Conservation (phyloP, 2,329 filamentous ascomycete species). For the Plenodomus tracheiphilus region DNA sequence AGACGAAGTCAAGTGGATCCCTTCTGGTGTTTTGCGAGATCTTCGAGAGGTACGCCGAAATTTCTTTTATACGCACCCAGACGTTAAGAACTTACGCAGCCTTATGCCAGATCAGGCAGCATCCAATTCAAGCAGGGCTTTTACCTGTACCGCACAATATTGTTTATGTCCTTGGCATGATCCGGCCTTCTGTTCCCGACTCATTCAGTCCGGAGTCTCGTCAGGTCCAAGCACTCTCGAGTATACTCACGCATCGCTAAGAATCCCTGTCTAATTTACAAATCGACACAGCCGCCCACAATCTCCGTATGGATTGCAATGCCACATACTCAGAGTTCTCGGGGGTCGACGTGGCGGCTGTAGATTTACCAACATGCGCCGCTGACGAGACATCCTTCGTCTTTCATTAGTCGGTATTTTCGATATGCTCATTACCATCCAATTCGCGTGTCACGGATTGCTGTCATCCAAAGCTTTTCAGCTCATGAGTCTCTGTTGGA, state of each 20-base stretch:
- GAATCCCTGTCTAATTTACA: conserved; percentile 41
- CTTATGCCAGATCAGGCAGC: conserved; percentile 38
- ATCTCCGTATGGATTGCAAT: conserved; percentile 29
- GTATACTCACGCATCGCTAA: conserved; percentile 40
- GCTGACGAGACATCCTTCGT: conserved; percentile 13
- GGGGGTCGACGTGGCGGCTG: conserved; percentile 20
- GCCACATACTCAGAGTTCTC: conserved; percentile 21
- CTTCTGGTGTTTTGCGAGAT: neutral
- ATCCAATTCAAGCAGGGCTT: conserved; percentile 36
- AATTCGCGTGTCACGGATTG: neutral
- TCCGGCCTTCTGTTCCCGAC: conserved; percentile 39
- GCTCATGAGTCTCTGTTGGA: no score
- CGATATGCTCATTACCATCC: neutral
- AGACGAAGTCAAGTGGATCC: conserved; percentile 2
- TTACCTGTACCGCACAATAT: conserved; percentile 39
- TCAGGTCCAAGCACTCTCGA: conserved; percentile 38
- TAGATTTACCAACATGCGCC: conserved; percentile 22
- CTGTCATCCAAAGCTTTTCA: no score
- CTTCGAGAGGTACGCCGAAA: neutral
- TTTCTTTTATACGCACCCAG: neutral
- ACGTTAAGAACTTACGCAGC: conserved; percentile 1
- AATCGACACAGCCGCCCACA: conserved; percentile 30
- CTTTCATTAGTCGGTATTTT: neutral
- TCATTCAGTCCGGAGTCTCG: conserved; percentile 34
- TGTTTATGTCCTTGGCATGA: conserved; percentile 40